These are phyloP conservation scores for Panaeolus cyanescens DNA, from an alignment of 768 basidiomycete genomes.

Conservation along the genomic window DNA sequence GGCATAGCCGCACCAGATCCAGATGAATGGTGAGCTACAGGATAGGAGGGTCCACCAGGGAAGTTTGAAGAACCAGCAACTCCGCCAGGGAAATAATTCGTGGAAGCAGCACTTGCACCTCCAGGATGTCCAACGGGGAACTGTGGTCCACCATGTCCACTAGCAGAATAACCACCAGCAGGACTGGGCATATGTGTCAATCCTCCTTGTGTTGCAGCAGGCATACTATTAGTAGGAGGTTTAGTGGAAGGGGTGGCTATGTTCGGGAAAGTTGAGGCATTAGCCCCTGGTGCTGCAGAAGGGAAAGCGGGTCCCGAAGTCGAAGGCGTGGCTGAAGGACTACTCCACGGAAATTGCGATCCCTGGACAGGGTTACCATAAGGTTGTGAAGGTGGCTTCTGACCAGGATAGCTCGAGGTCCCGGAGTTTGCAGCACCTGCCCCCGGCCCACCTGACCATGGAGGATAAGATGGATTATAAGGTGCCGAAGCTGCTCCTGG, in stretches of 20 bases:
- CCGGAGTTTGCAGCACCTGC: constrained; percentile 12
- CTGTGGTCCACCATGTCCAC: constrained; percentile 2
- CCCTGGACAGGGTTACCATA: constrained; percentile 16
- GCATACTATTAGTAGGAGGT: neutral
- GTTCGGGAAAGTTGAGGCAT: neutral
- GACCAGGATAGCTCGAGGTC: constrained; percentile 16
- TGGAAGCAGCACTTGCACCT: neutral
- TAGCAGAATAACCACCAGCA: neutral
- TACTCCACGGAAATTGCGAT: constrained; percentile 7
- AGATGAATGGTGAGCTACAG: neutral
- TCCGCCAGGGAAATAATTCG: neutral
- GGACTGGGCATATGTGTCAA: neutral
- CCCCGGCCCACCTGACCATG: constrained; percentile 15
- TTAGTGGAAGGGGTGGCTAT: neutral
- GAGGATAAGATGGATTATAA: constrained; percentile 11
- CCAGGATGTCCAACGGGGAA: neutral
- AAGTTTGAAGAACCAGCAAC: neutral
- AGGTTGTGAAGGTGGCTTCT: constrained; percentile 6
- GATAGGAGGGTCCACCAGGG: neutral
- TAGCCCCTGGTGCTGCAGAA: constrained; percentile 1
- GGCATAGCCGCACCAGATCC: constrained; percentile 12
- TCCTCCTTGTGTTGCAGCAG: neutral
- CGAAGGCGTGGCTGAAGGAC: neutral
- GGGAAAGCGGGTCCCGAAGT: constrained; percentile 12
- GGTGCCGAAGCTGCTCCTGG: constrained; percentile 10